Conservation (phyloP, 352 stramenopile genomes). For the Pythium brachiatum region DNA sequence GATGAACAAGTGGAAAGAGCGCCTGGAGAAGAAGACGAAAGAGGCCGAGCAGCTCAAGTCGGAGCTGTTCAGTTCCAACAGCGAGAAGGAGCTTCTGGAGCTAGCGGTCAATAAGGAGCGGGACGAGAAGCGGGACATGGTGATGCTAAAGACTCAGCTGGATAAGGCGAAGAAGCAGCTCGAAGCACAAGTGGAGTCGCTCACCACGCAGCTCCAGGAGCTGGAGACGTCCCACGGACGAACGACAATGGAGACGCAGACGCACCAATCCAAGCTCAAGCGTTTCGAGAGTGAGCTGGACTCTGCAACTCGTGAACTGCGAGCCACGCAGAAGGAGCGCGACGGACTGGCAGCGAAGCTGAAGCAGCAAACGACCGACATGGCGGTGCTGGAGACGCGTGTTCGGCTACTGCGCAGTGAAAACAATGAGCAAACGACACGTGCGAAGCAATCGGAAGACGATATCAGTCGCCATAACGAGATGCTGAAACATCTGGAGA, state of each 20-base stretch:
- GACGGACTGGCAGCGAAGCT: slow-evolving; percentile 24
- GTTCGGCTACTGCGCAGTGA: slow-evolving; percentile 31
- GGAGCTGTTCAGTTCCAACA: slow-evolving; percentile 20
- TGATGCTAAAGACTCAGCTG: slow-evolving; percentile 11
- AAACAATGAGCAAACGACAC: slow-evolving; percentile 26
- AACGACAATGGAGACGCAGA: slow-evolving; percentile 26
- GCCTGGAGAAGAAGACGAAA: slow-evolving; percentile 33
- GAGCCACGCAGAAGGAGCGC: slow-evolving; percentile 28
- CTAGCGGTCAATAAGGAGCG: slow-evolving; percentile 23
- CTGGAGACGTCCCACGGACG: slow-evolving; percentile 24
- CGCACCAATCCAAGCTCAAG: slow-evolving; percentile 31
- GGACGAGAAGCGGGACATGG: slow-evolving; percentile 30
- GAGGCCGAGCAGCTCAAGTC: slow-evolving; percentile 29
- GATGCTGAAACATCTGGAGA: slow-evolving; percentile 23
- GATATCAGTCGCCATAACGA: slow-evolving; percentile 19
- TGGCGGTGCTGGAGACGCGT: slow-evolving; percentile 25
- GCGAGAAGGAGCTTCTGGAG: slow-evolving; percentile 35
- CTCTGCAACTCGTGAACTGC: slow-evolving; percentile 22
- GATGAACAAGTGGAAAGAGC: slow-evolving; percentile 32
- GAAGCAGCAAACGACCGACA: slow-evolving; percentile 26
- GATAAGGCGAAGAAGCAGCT: slow-evolving; percentile 31
- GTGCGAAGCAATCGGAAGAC: slow-evolving; percentile 27
- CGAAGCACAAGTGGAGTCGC: slow-evolving; percentile 26
- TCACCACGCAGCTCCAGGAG: slow-evolving; percentile 24
- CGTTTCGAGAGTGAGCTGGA: slow-evolving; percentile 36